Percentiles rank a stretch among this genome's conserved stretches.
Conservation (phyloP, 225 moss, liverwort and hornwort genomes). For the Bryoerythrophyllum caledonicum region DNA sequence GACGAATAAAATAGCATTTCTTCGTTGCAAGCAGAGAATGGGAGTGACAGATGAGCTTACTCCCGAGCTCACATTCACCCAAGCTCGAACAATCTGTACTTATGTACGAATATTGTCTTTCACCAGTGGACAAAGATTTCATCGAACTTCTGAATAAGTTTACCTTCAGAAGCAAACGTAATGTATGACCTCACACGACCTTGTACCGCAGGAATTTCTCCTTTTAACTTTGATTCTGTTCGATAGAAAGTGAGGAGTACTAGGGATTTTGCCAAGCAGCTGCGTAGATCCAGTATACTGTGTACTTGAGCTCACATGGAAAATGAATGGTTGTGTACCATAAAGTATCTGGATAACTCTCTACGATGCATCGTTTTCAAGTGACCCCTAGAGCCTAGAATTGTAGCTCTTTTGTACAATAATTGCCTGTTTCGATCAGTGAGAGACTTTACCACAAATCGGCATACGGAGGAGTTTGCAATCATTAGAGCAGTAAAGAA, state of each 20-base stretch:
- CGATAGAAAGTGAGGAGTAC: neutral
- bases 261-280: conserved; percentile 16
- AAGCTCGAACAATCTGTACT: conserved; percentile 15
- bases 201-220: neutral
- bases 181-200: neutral
- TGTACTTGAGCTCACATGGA: conserved; percentile 4
- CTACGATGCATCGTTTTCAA: conserved; percentile 24
- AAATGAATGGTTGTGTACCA: conserved; percentile 19
- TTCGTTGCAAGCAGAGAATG: neutral
- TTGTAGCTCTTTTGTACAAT: conserved; percentile 9
- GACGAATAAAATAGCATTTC: neutral
- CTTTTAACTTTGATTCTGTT: neutral
- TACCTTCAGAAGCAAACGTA: neutral
- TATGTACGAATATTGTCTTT: conserved; percentile 22
- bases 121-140: neutral
- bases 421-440: conserved; percentile 20
- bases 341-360: neutral
- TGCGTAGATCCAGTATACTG: conserved; percentile 23
- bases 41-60: neutral
- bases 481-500: conserved; percentile 18
- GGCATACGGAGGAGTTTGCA: conserved; percentile 4
- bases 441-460: conserved; percentile 22
- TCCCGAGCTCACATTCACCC: neutral
- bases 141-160: too few relatives aligned
- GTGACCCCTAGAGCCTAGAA: conserved; percentile 22